Base-by-base conservation (phyloP, 164 flowering plant species). In the Aristolochia californica region DNA sequence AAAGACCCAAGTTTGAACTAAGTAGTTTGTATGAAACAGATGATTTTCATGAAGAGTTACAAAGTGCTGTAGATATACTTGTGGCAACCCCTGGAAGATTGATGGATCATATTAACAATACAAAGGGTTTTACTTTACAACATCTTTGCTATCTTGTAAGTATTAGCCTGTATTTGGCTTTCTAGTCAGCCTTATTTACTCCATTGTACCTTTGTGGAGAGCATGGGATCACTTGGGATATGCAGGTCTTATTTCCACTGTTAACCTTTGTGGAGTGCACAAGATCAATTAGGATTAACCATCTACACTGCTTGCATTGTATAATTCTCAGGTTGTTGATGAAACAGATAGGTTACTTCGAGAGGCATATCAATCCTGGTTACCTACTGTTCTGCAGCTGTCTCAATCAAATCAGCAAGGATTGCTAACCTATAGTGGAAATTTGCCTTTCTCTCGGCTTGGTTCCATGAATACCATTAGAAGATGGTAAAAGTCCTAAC, bases 1-100 rank as follows among this genome's bases (percentile, higher is more conserved):
- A 70, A 72, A 80, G 73, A 60, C 87, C 98, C 55, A 77, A 65
- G 65, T 70, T 70, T 52, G 83, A 83, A 67, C 71, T 80, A 16
- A 83, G 85, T 49, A 59, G 80, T 51, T 84, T 83, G 73, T 85
- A 69, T 75, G 96, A 86, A 57, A 84, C 85, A 26, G 82, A 82
- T 56, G 79, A 77, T 62, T n/a, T 58, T 59, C 58, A 64, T 2
- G 60, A 26, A 2, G 74, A 69, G 67, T 55, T 77, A 2, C 73
- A 78, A 59, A 80, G 85, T 71, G 53, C 84, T 9, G 95, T 88
- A 53, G 98, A 91, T 71, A 91, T 91, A 67, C 71, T 88, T 70
- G 87, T 88, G 66, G 98, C 96, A 49, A 91, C 98, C 13, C 96
- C 98, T 2, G 98, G 98, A 72, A 80, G 98, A 74, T 77, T 91